Evolutionary conservation across 805 yeast species (phyloP).

Genomic region (Candida ponderosae): DNA sequence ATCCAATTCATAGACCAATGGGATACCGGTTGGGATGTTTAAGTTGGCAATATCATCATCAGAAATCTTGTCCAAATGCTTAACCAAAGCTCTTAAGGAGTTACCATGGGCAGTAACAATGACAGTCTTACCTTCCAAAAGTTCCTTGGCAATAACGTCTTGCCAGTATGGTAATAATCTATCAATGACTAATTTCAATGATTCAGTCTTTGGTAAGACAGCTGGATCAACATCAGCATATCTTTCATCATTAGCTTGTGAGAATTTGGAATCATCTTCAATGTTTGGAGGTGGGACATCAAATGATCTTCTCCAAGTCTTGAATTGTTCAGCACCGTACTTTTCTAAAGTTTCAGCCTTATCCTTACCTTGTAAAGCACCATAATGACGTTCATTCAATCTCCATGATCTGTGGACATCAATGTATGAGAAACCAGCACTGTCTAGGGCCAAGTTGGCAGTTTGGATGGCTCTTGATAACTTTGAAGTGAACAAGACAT

Average conservation of each 20-base stretch:
- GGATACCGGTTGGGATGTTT: constrained; percentile 98
- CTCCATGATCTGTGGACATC: constrained; percentile 96
- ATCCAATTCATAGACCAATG: constrained; percentile 94
- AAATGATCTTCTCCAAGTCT: constrained; percentile 94
- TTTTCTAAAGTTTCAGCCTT: constrained; percentile 85
- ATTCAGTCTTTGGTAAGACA: constrained; percentile 89
- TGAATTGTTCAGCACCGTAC: constrained; percentile 90
- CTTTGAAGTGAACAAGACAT: constrained; percentile 83
- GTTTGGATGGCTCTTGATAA: constrained; percentile 95
- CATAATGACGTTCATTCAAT: constrained; percentile 98
- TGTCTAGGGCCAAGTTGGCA: constrained; percentile 86
- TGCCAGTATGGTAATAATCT: constrained; percentile 97
- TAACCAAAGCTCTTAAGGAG: constrained; percentile 93
- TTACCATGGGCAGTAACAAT: constrained; percentile 96
- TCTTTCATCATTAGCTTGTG: constrained; percentile 82
- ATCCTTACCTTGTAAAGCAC: constrained; percentile 98
- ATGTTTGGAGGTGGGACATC: constrained; percentile 95
- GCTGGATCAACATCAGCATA: constrained; percentile 78
- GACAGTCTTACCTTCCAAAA: constrained; percentile 83
- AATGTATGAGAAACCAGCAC: constrained; percentile 83
- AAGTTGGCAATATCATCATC: constrained; percentile 89
- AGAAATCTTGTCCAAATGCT: constrained; percentile 89
- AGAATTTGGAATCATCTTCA: constrained; percentile 67
- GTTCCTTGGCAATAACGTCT: constrained; percentile 79
- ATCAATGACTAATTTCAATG: constrained; percentile 89